These are phyloP conservation scores for Cystofilobasidium ferigula DNA, from an alignment of 768 basidiomycete species.

Conservation along the genomic window DNA sequence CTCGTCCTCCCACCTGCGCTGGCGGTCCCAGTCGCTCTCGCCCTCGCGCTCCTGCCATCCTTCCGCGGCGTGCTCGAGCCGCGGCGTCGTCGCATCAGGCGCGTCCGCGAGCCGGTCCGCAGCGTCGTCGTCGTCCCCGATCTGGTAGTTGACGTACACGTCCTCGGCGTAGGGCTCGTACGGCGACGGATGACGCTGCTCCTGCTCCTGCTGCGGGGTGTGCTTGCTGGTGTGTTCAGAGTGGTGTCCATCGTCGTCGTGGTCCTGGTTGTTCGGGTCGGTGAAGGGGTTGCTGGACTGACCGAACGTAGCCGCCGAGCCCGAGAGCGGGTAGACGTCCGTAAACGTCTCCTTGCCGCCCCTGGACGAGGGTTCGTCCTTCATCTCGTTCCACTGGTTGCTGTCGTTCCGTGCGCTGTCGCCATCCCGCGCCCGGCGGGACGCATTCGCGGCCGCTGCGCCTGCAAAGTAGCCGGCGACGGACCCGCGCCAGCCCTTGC, in stretches of 20 bases:
- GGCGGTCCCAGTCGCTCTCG: not conserved
- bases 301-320: not conserved
- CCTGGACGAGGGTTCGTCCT: not conserved
- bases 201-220: not conserved
- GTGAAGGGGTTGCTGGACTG: not conserved
- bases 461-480: conserved; percentile 8
- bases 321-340: not conserved
- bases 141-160: not conserved
- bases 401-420: not conserved
- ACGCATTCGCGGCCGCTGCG: not conserved
- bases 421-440: not conserved
- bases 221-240: not conserved
- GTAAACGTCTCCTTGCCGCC: not conserved
- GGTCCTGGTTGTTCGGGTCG: not conserved
- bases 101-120: not conserved
- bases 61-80: not conserved
- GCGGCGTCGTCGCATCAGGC: not conserved
- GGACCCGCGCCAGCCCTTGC: not conserved
- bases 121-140: not conserved
- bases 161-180: not conserved
- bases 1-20: conserved; percentile 1
- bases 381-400: conserved; percentile 2
- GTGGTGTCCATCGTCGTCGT: too few relatives aligned
- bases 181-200: not conserved
- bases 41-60: conserved; percentile 3